These are phyloP conservation scores for Postia placenta DNA, from an alignment of 768 basidiomycete genomes.

Conservation along the genomic window DNA sequence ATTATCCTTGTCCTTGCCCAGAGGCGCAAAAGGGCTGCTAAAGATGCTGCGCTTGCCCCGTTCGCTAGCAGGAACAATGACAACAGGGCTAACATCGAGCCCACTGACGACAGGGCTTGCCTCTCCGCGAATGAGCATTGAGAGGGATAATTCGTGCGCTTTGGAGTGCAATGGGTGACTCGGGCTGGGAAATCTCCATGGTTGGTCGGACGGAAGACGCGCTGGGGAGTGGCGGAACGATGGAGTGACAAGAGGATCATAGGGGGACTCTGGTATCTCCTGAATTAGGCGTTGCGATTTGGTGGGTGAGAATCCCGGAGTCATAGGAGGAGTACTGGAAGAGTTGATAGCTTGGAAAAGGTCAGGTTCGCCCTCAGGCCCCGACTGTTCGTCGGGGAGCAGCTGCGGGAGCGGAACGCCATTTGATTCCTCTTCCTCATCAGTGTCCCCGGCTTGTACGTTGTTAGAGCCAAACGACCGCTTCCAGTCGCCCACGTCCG, in stretches of 20 bases:
- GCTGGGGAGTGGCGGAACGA: slow-evolving; percentile 75
- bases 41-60: slow-evolving; percentile 34
- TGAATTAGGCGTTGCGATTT: slow-evolving; percentile 33
- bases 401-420: neutral
- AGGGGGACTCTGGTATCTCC: slow-evolving; percentile 76
- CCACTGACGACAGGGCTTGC: slow-evolving; percentile 31
- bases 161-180: slow-evolving; percentile 69
- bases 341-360: slow-evolving; percentile 4
- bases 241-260: slow-evolving; percentile 68
- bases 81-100: slow-evolving; percentile 30
- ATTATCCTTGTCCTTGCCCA: slow-evolving; percentile 9
- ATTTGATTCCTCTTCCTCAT: neutral
- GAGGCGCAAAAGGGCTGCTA: slow-evolving; percentile 21
- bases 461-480: neutral
- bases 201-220: slow-evolving; percentile 70
- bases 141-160: slow-evolving; percentile 57
- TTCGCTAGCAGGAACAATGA: slow-evolving; percentile 24
- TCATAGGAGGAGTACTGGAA: slow-evolving; percentile 20
- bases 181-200: slow-evolving; percentile 78
- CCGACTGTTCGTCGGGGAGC: neutral
- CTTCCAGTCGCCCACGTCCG: neutral
- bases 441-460: neutral
- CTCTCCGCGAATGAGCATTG: slow-evolving; percentile 51
- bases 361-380: neutral
- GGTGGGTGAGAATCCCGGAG: slow-evolving; percentile 17